These are phyloP conservation scores for Pyropia yezoensis DNA, from an alignment of 23 red algal species.

Conservation along the genomic window DNA sequence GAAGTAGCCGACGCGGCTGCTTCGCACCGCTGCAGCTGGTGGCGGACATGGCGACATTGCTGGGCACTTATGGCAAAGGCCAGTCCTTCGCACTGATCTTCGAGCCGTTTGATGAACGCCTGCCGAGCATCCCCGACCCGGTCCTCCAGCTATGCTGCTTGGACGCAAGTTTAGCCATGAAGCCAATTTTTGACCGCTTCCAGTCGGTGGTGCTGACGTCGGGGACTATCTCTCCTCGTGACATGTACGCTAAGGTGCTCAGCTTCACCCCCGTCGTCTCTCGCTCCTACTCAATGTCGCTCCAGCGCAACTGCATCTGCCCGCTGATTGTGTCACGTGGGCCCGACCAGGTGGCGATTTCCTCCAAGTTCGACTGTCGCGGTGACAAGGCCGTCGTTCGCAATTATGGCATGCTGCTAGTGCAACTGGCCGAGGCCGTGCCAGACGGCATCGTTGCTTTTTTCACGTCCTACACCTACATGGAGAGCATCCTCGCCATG, in stretches of 20 bases:
- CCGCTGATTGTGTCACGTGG: slow-evolving; percentile 91
- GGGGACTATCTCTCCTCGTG: slow-evolving; percentile 90
- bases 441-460: slow-evolving; percentile 94
- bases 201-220: slow-evolving; percentile 94
- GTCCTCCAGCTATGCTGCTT: slow-evolving; percentile 89
- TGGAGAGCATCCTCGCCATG: slow-evolving; percentile 88
- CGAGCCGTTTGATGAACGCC: slow-evolving; percentile 93
- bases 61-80: slow-evolving; percentile 79
- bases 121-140: slow-evolving; percentile 86
- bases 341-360: slow-evolving; percentile 84
- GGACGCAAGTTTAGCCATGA: slow-evolving; percentile 86
- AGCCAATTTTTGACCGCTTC: slow-evolving; percentile 85
- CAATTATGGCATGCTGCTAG: slow-evolving; percentile 84
- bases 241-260: slow-evolving; percentile 79
- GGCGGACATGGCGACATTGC: slow-evolving; percentile 79
- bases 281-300: slow-evolving; percentile 70
- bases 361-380: slow-evolving; percentile 81
- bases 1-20: slow-evolving; percentile 68
- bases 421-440: slow-evolving; percentile 76
- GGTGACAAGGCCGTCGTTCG: slow-evolving; percentile 79
- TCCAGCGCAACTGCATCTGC: slow-evolving; percentile 82
- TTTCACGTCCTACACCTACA: slow-evolving; percentile 96
- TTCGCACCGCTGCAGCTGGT: slow-evolving; percentile 69
- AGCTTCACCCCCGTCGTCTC: slow-evolving; percentile 78
- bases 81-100: slow-evolving; percentile 79